Evolutionary conservation across 352 stramenopile species (phyloP), one percentile per base, ranked within the genome.

Genomic region (Phytophthora tentaculata): DNA sequence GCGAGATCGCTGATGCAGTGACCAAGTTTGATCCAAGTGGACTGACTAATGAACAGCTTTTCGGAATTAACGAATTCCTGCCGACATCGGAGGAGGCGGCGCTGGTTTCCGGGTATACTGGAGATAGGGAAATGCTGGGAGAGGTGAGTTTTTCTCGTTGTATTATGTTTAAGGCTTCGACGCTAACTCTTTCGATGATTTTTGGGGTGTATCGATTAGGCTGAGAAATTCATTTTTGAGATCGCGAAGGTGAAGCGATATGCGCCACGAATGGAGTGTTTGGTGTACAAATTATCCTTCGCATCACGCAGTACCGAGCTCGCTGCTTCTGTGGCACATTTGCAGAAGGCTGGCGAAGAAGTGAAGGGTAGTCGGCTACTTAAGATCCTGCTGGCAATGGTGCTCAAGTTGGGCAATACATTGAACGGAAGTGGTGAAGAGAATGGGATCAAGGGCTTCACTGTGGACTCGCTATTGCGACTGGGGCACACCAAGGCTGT

Each of bases 321-420:
- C 12, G 77, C 74, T 23, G 63, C 77, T 17, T 96, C 86, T 20
- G 76, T 98, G 9, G 80, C 74, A 3, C 90, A 92, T 55, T 74
- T 99, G 35, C 88, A 94, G 24, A 87, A 85, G 44, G 96, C 97
- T 28, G 98, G 95, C 54, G 90, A 98, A 49, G 91, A 99, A 74
- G 89, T 99, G 5, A 95, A 97, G 50, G 88, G 91, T 20, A 98
- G 90, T 71, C 85, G 91, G 29, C 70, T 96, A 16, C 83, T 99
- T 0, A 96, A 98, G 70, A 97, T 96, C 51, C 79, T 99, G 23
- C 84, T 99, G 56, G 92, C 90, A n/a, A 98, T 98, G 70, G 98
- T 99, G 75, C 85, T 99, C 22, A 98, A 97, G 66, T 73, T 99
- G 17, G 97, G 97, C 20, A 99, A 99, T 74, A 93, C 97, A 28